Base-by-base conservation (phyloP, 177 flowering plant genomes). In the Vitis hybrid region DNA sequence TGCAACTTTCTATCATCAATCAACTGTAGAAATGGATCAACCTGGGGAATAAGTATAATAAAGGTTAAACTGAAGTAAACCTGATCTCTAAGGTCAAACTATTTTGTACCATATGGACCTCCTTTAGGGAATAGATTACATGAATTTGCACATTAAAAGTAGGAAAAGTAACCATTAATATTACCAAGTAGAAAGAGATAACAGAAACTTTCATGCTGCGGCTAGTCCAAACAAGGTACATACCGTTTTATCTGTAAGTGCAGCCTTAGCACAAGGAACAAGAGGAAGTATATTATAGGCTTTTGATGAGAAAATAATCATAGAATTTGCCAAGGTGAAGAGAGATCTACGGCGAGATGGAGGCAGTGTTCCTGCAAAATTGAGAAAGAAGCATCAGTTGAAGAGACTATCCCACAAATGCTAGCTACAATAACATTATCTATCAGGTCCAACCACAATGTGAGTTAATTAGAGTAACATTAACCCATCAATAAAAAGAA, bases 311-410 rank as follows among this genome's bases (percentile, higher is more conserved):
- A 96, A 90, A 54, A 93, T 79, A 60, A 92, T 84, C 99, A 96
- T 93, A 11, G 91, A 82, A 55, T 86, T 88, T 39, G 99, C 87
- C 87, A 96, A 76, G 21, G 88, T 89, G 74, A 89, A 93, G 60
- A 96, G 91, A 50, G 98, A 93, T 70, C 97, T 85, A 30, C 98
- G 86, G 2, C 91, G 92, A 66, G 97, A 91, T 68, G 99, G 95
- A 75, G 81, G 92, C 65, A 93, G 78, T 21, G 86, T 65, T 63
- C 91, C 99, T 96, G 88, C 71, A 82, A 69, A 56, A 34, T 34
- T 34, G 45, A 63, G 57, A 63, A 60, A 8, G 8, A 10, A 15
- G 48, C 32, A 39, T 49, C 51, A 64, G 67, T 59, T 65, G 64
- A 61, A 54, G 58, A 60, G 66, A 50, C 15, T 14, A 60, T 67